Base-by-base conservation (phyloP, 441 rosid species). In the Gossypium aridum region DNA sequence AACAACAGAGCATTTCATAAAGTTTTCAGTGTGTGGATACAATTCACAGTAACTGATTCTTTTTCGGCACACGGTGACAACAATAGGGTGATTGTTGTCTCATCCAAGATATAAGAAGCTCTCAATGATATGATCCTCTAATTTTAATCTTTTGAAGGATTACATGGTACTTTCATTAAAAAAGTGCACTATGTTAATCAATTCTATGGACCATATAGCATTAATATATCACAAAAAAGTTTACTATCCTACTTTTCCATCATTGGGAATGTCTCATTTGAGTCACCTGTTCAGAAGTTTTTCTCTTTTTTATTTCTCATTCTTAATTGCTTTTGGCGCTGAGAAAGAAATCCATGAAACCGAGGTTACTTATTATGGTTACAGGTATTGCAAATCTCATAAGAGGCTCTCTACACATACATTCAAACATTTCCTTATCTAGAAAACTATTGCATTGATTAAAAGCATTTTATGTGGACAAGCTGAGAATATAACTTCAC, bases 161-260 rank as follows among this genome's bases (percentile, higher is more conserved):
- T 65, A n/a, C 5, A 65, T 65, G n/a, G 31, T 39, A 66, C 12
- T 20, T 66, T 66, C 55, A 19, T 65, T 17, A 65, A 66, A 66
- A 17, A 43, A 43, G 55, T 20, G 70, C 54, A 61, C 28, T 5
- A 45, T 66, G 28, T 26, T 64, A 39, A 39, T 37, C 69, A 39
- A 39, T 22, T 37, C 69, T 51, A 23, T 51, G 61, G 20, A 17
- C 61, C 47, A 66, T 19, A 17, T 37, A 20, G 16, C 47, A 70
- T 54, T 19, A 25, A 53, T 37, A 9, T 3, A 9, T 54, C 59
- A 26, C 19, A 23, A 26, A 16, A 26, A 31, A 19, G 64, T 51
- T 55, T 8, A 12, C 51, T 19, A n/a, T 9, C 49, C 51, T 60
- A 20, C 43, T n/a, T 43, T 43, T 72, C 22, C 64, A 34, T 4